Conservation (phyloP, 495 filamentous ascomycete genomes). For the Xylaria curta region DNA sequence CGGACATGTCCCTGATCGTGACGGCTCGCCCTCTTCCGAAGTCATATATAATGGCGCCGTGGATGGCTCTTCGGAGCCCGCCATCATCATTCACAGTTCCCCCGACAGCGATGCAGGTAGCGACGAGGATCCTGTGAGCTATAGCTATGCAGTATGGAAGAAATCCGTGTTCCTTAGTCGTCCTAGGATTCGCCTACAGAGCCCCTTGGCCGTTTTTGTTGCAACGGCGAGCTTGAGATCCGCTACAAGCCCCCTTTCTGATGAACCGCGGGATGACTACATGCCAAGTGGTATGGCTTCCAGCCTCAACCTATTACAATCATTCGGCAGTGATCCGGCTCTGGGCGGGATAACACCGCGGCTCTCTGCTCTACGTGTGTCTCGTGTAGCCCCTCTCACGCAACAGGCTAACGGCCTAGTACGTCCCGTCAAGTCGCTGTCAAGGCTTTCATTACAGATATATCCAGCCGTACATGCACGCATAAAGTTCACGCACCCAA, state of each 20-base stretch:
- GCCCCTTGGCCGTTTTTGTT: constrained; percentile 76
- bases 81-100: constrained; percentile 59
- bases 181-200: constrained; percentile 78
- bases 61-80: constrained; percentile 64
- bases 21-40: constrained; percentile 63
- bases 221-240: constrained; percentile 73
- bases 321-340: constrained; percentile 72
- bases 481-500: constrained; percentile 78
- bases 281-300: constrained; percentile 76
- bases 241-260: constrained; percentile 55
- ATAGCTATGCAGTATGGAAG: constrained; percentile 82
- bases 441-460: constrained; percentile 71
- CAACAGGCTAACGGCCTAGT: constrained; percentile 56
- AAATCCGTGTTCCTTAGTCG: constrained; percentile 75
- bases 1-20: constrained; percentile 52
- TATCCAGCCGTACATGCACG: constrained; percentile 84
- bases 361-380: constrained; percentile 80
- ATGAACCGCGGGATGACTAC: constrained; percentile 69
- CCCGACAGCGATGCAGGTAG: constrained; percentile 50
- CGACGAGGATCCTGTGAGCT: constrained; percentile 39
- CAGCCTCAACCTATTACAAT: constrained; percentile 81
- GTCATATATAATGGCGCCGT: constrained; percentile 69
- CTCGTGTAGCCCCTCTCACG: constrained; percentile 70
- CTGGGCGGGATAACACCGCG: constrained; percentile 71
- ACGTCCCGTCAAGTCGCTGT: constrained; percentile 68